Percentiles rank a stretch among this genome's conserved stretches.
Evolutionary conservation across 352 stramenopile genomes (phyloP).

Genomic region (Pythium coloratum): DNA sequence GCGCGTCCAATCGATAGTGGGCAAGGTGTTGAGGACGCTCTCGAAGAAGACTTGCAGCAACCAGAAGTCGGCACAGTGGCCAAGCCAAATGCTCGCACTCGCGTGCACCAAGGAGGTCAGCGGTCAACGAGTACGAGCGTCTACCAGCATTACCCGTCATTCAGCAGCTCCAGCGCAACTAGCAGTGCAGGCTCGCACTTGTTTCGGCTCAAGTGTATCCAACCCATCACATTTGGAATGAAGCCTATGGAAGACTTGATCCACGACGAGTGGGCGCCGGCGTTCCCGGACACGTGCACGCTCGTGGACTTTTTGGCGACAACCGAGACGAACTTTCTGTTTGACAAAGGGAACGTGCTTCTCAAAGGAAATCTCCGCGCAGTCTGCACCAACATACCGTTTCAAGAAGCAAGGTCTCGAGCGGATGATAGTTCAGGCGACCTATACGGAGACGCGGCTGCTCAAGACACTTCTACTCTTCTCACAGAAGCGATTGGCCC

Average conservation of each 20-base stretch:
- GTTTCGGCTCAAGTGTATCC: constrained; percentile 38
- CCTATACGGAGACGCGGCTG: not conserved
- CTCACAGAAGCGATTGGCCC: not conserved
- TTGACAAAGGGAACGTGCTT: constrained; percentile 40
- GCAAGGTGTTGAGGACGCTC: not conserved
- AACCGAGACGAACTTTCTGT: constrained; percentile 28
- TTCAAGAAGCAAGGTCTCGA: constrained; percentile 19
- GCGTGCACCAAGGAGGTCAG: not conserved
- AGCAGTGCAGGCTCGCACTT: constrained; percentile 18
- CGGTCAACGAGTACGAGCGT: not conserved
- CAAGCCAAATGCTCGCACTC: not conserved
- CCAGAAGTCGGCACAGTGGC: not conserved
- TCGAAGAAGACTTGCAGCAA: not conserved
- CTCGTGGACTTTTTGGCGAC: constrained; percentile 38
- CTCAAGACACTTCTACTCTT: not conserved
- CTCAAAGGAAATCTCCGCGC: constrained; percentile 33
- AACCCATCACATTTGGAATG: constrained; percentile 48
- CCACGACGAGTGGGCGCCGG: constrained; percentile 36
- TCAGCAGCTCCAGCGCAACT: constrained; percentile 11
- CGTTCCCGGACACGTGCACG: constrained; percentile 41
- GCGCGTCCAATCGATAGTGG: not conserved
- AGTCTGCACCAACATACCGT: constrained; percentile 36
- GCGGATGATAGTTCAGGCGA: constrained; percentile 11
- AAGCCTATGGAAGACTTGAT: constrained; percentile 28
- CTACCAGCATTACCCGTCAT: constrained; percentile 42